Evolutionary conservation across 2,329 filamentous ascomycete genomes (phyloP).

Genomic region (Cyphellophora europaea): DNA sequence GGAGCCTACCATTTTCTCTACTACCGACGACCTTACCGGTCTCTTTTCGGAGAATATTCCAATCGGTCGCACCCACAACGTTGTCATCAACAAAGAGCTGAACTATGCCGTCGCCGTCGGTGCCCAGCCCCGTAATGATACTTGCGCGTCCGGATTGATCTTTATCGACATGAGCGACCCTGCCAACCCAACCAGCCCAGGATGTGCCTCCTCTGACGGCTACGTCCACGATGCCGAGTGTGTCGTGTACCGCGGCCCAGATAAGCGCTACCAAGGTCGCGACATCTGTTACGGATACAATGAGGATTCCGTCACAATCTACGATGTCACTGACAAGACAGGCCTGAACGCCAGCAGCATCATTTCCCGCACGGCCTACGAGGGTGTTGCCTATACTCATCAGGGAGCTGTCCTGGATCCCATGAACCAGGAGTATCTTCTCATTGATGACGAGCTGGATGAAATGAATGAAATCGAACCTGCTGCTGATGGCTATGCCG

Average conservation of each 20-base stretch:
- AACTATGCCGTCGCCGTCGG: conserved; percentile 39
- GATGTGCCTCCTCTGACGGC: conserved; percentile 46
- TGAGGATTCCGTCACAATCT: conserved; percentile 23
- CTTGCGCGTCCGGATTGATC: conserved; percentile 46
- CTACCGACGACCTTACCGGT: conserved; percentile 33
- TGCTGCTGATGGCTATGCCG: conserved; percentile 34
- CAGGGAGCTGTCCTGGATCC: conserved; percentile 46
- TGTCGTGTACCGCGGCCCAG: conserved; percentile 45
- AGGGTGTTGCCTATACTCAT: conserved; percentile 40
- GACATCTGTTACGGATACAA: conserved; percentile 52
- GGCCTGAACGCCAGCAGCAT: conserved; percentile 4
- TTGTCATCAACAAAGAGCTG: conserved; percentile 42
- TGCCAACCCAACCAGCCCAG: conserved; percentile 42
- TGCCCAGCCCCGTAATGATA: conserved; percentile 30
- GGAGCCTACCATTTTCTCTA: conserved; percentile 32
- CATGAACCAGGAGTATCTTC: conserved; percentile 35
- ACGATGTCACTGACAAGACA: conserved; percentile 9
- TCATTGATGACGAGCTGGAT: conserved; percentile 46
- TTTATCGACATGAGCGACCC: conserved; percentile 50
- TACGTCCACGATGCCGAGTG: conserved; percentile 57
- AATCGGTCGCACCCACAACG: conserved; percentile 42
- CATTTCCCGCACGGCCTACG: conserved; percentile 6
- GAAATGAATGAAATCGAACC: conserved; percentile 33
- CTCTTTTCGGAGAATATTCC: conserved; percentile 32
- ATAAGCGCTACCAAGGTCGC: conserved; percentile 35